Base-by-base conservation (phyloP, 306 rosid genomes). In the Cicer bijugum region DNA sequence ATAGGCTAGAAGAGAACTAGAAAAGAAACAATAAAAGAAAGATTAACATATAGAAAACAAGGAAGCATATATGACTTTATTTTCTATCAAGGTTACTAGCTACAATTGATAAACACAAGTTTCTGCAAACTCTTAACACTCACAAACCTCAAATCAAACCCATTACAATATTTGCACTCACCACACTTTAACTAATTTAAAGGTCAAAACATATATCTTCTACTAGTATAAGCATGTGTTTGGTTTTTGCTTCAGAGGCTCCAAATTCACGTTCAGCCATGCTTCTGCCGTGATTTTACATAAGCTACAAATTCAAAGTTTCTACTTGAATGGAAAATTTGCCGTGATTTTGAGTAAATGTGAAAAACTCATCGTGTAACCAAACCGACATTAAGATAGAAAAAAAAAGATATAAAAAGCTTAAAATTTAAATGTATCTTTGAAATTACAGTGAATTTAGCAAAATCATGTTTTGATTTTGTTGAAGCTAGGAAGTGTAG, bases 111-210 rank as follows among this genome's bases (percentile, higher is more conserved):
- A 80, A 59, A 68, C 84, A 81, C 72, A 73, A 53, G 56, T 39
- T 66, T 56, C 37, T 70, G 77, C 71, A 67, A 64, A 42, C 60
- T 35, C 23, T n/a, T 28, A 71, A 80, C 75, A 71, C 82, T 63
- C 75, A 74, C 64, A 69, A 72, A 43, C 48, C 68, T 61, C 43
- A 67, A 83, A 76, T 35, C 78, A 51, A 84, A 76, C 48, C 76
- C 81, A 86, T 43, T 69, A 74, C 83, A 33, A 33, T 59, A 83
- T 39, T 20, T 74, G 55, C 87, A 75, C 87, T 78, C 87, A 78
- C 45, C 84, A 80, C 80, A 82, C 85, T 53, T 64, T 28, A 51
- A 59, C 65, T 20, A 53, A 57, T 57, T 20, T 57, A 14, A 23
- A 75, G 80, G 82, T 83, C 76, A 87, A 82, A 74, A 73, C 52